Evolutionary conservation across 331 rosid species (phyloP), one percentile per base, ranked within the genome.

Genomic region (Spiraea crenata): DNA sequence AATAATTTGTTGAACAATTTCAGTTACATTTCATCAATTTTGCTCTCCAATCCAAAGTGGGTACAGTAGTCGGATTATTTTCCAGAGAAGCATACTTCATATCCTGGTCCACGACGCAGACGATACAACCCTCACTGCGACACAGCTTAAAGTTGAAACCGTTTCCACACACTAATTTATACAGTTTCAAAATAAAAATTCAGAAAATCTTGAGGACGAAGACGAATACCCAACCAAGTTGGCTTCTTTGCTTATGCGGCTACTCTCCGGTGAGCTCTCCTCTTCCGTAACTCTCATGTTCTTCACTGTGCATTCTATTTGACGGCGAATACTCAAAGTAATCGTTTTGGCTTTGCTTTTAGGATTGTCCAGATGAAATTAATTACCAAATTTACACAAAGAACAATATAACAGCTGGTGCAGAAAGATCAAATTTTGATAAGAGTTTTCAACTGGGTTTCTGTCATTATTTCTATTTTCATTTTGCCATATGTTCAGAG

Each of bases 201-300:
- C 7, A 0, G 1, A 58, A 47, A 68, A 41, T 59, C 40, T 51
- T 50, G 70, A 31, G 25, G 58, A 61, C 42, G 12, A 25, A 31
- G 46, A 16, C 70, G 77, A 56, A 64, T 44, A 25, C 58, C 46
- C 31, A 57, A 38, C 2, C 38, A 51, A 38, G 35, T 12, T 7
- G 49, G 57, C 49, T 45, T 41, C 54, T 17, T 3, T 52, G 8
- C 80, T 47, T 56, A 54, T 57, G 34, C 58, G 66, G 77, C 57
- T 4, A 54, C 57, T 44, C 7, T 34, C 72, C 69, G 76, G 77
- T 71, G 67, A 71, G 57, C 55, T 49, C 31, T 47, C 62, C 54
- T 15, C 5, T 52, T 31, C n/a, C 58, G 19, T 16, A 25, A 3
- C 45, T 6, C 39, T 37, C 58, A 37, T 38, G 25, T 48, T 57